Evolutionary conservation across 306 rosid species (phyloP).

Genomic region (Mimosa pudica): DNA sequence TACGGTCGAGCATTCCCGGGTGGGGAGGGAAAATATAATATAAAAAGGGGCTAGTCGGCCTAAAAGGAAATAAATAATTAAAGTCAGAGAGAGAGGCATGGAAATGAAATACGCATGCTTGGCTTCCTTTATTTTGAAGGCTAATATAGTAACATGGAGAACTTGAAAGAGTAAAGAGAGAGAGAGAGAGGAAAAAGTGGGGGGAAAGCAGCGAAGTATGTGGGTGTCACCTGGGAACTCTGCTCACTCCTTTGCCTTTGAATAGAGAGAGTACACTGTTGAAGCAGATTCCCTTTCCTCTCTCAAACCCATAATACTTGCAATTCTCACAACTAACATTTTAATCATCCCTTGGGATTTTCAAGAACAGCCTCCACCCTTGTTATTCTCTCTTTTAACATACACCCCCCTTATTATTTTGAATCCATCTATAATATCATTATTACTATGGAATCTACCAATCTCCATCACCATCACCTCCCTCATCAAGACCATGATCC

Average conservation of each 20-base stretch:
- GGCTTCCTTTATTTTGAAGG: constrained; percentile 71
- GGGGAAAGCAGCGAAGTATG: constrained; percentile 49
- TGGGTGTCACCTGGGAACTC: constrained; percentile 68
- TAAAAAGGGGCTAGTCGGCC: constrained; percentile 36
- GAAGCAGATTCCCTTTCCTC: constrained; percentile 47
- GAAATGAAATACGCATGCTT: constrained; percentile 38
- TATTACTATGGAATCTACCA: constrained; percentile 69
- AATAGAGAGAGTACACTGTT: constrained; percentile 34
- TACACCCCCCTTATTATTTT: constrained; percentile 13
- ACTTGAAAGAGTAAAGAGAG: constrained; percentile 68
- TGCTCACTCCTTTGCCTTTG: constrained; percentile 51
- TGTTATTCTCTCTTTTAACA: constrained; percentile 8
- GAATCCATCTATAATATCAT: constrained; percentile 18
- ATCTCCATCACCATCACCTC: constrained; percentile 60
- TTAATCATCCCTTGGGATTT: constrained; percentile 72
- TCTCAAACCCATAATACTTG: constrained; percentile 29
- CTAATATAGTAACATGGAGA: constrained; percentile 55
- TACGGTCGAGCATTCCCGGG: neutral
- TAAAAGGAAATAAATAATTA: constrained; percentile 44
- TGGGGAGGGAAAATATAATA: constrained; percentile 23
- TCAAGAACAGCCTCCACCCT: constrained; percentile 33
- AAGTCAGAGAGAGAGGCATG: constrained; percentile 37
- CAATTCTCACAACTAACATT: neutral
- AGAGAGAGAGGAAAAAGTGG: constrained; percentile 32
- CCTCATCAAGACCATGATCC: constrained; percentile 52